phyloP scores from a whole-genome alignment of 345 rosid species.

The Ceriops decandra region DNA sequence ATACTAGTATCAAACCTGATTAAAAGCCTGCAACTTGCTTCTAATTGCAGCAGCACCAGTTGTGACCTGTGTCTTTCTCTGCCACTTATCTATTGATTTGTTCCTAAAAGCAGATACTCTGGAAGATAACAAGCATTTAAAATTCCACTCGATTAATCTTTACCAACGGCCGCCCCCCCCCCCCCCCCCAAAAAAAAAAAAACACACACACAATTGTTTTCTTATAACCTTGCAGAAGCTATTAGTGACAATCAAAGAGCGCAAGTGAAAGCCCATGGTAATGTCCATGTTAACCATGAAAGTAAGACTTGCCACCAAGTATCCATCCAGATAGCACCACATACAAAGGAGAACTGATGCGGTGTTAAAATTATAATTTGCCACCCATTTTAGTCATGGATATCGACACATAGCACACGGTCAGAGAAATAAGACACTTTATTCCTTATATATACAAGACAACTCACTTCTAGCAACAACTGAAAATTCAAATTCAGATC shows the following conservation, averaged over 20 bases:
- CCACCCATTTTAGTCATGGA: too few relatives aligned
- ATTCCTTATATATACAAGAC: too few relatives aligned
- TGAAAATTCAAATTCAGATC: too few relatives aligned
- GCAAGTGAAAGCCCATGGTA: neutral
- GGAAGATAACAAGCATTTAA: slow-evolving; percentile 25
- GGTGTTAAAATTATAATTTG: too few relatives aligned
- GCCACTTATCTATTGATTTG: slow-evolving; percentile 91
- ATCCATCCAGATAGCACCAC: too few relatives aligned
- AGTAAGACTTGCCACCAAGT: too few relatives aligned
- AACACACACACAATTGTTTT: neutral
- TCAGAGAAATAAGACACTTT: too few relatives aligned
- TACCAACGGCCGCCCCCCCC: neutral
- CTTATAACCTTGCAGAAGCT: neutral
- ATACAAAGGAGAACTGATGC: too few relatives aligned
- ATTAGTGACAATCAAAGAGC: neutral
- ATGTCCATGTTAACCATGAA: too few relatives aligned
- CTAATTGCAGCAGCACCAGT: slow-evolving; percentile 90
- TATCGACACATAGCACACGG: too few relatives aligned
- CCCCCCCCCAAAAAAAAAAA: too few relatives aligned
- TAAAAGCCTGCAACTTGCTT: slow-evolving; percentile 82
- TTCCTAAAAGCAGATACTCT: slow-evolving; percentile 77
- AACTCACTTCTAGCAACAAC: too few relatives aligned
- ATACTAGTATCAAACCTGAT: slow-evolving; percentile 59
- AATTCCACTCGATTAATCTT: neutral
- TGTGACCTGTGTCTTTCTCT: slow-evolving; percentile 82